Percentiles rank a stretch among this genome's conserved stretches.
These are phyloP conservation scores for Penicillium atrosanguineum DNA, from an alignment of 495 filamentous ascomycete genomes.

Conservation along the genomic window DNA sequence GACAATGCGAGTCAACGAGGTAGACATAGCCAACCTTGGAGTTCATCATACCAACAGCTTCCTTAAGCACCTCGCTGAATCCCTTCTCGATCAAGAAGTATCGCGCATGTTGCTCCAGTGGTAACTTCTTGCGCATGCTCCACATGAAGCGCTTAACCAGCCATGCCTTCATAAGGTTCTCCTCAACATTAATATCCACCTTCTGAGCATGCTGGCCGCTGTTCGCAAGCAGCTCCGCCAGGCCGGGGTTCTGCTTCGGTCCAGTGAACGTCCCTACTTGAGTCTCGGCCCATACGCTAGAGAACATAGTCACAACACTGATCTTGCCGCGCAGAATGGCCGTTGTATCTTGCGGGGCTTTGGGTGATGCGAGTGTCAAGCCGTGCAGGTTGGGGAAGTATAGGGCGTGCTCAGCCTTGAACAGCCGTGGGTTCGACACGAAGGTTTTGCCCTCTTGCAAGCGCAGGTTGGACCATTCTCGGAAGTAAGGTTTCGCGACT, in stretches of 20 bases:
- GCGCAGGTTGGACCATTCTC: conserved; percentile 82
- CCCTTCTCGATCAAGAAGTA: conserved; percentile 87
- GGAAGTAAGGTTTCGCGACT: conserved; percentile 83
- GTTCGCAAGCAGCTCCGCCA: conserved; percentile 53
- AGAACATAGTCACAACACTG: conserved; percentile 77
- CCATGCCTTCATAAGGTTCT: conserved; percentile 71
- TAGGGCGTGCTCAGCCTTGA: conserved; percentile 70
- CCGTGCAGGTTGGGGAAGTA: conserved; percentile 94
- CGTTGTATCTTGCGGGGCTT: conserved; percentile 63
- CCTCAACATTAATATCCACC: conserved; percentile 84
- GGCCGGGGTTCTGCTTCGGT: conserved; percentile 58
- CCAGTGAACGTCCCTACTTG: conserved; percentile 73
- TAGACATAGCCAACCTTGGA: conserved; percentile 92
- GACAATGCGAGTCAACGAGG: conserved; percentile 80
- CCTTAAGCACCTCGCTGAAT: conserved; percentile 67
- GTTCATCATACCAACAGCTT: conserved; percentile 80
- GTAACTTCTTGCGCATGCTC: conserved; percentile 54
- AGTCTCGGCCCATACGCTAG: conserved; percentile 76
- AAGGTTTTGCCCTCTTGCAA: conserved; percentile 87
- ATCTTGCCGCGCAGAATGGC: conserved; percentile 65
- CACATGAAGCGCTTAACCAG: conserved; percentile 69
- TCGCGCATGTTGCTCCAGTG: conserved; percentile 58
- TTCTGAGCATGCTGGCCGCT: conserved; percentile 53
- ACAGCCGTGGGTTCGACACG: conserved; percentile 69
- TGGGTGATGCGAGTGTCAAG: conserved; percentile 59